These are phyloP conservation scores for Carallia brachiata DNA, from an alignment of 345 rosid species.

Conservation along the genomic window DNA sequence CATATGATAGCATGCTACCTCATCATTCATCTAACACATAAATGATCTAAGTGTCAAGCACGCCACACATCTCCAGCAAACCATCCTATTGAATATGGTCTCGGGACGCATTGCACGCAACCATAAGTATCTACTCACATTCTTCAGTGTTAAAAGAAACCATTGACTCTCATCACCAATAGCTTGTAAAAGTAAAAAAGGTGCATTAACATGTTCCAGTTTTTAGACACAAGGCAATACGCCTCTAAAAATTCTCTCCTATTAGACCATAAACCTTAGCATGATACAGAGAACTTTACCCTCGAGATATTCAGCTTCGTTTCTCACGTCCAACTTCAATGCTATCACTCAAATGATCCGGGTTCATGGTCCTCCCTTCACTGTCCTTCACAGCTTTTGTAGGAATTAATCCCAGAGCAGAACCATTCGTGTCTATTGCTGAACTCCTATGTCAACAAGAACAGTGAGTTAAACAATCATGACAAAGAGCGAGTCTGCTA, in stretches of 20 bases:
- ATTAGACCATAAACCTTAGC: neutral
- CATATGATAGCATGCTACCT: too few species aligned
- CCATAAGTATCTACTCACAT: neutral
- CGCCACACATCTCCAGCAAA: too few species aligned
- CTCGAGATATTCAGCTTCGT: constrained; percentile 19
- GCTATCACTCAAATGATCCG: constrained; percentile 21
- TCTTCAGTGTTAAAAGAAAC: constrained; percentile 7
- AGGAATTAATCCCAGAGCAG: constrained; percentile 20
- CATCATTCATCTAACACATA: too few species aligned
- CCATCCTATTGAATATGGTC: too few species aligned
- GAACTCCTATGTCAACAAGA: constrained; percentile 34
- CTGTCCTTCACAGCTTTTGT: constrained; percentile 34
- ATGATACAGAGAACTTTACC: constrained; percentile 26
- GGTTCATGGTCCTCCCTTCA: constrained; percentile 22
- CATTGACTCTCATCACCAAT: constrained; percentile 1
- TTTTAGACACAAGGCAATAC: neutral
- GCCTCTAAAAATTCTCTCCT: neutral
- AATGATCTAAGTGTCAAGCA: too few species aligned
- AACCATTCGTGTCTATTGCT: constrained; percentile 31
- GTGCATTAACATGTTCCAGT: neutral
- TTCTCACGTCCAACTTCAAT: constrained; percentile 31
- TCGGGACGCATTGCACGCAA: neutral
- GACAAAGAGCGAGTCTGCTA: too few species aligned
- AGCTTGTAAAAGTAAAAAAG: neutral
- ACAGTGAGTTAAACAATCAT: constrained; percentile 8